Base-by-base conservation (phyloP, 345 rosid species). In the Cardiospermum halicacabum region DNA sequence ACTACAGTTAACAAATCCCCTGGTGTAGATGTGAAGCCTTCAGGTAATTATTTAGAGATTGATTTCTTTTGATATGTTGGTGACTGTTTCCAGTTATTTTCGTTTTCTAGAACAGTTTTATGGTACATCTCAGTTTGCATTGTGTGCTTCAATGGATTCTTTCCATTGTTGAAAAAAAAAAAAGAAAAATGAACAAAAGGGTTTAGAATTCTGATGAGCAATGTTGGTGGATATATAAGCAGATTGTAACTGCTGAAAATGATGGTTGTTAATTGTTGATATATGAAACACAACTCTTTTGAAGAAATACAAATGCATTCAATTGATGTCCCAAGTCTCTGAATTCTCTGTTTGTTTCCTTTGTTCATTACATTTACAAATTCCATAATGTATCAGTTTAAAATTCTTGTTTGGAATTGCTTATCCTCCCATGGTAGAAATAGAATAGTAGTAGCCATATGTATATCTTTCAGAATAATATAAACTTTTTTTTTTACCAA, bases 31-130 rank as follows among this genome's bases (percentile, higher is more conserved):
- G 75, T 76, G 64, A 82, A 84, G 74, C 80, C 85, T 69, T 67
- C 82, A 3, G 84, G 82, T 79, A 85, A 82, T 72, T 83, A 84
- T 82, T 77, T 83, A 67, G 95, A 88, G 63, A 83, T 87, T 18
- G 95, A 87, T 72, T 89, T 85, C 88, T 84, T 89, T 75, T 87
- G 78, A 83, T 64, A 70, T n/a, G n/a, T 59, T 59, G 60, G 60
- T 63, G 48, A 47, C 63, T 25, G 56, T 65, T 69, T 51, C 64
- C 49, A 53, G 27, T 42, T 25, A 49, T 45, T 22, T 54, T 24
- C 49, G 10, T 53, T 43, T 22, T 43, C 39, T 18, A 37, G 48
- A 24, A 62, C 10, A 60, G 26, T 40, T 48, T 57, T 59, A 66
- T 42, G 39, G 26, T n/a, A n/a, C 62, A 18, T 58, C 64, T 55